These are phyloP conservation scores for Pseudopithomyces maydicus DNA, from an alignment of 2,329 filamentous ascomycete species.

Conservation along the genomic window DNA sequence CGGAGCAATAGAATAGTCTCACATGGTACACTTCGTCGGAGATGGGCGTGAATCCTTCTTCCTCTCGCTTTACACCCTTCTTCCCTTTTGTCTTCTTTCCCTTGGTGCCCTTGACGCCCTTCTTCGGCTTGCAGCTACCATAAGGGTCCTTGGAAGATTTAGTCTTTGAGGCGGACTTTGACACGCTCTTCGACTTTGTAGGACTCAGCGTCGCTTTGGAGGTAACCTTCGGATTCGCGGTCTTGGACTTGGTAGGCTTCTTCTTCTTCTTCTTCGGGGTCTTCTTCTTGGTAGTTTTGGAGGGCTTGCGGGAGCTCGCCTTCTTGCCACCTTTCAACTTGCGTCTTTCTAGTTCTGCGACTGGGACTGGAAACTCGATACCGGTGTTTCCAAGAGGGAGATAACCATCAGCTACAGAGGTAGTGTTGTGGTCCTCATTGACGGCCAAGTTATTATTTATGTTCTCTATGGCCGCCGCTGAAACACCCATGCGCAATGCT, in stretches of 20 bases:
- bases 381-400: not conserved
- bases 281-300: not conserved
- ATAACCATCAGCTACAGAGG: not conserved
- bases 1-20: too few relatives aligned
- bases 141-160: too few relatives aligned
- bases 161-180: too few relatives aligned
- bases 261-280: not conserved
- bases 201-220: too few relatives aligned
- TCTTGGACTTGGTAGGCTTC: not conserved
- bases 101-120: not conserved
- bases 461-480: not conserved
- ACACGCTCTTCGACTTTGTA: too few relatives aligned
- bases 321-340: not conserved
- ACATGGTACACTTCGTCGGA: too few relatives aligned
- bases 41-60: too few relatives aligned
- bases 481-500: not conserved
- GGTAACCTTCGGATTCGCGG: too few relatives aligned
- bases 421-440: not conserved
- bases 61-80: too few relatives aligned
- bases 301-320: not conserved
- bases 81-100: not conserved
- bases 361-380: not conserved
- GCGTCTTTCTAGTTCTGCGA: not conserved
- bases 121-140: too few relatives aligned
- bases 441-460: not conserved